Conservation (phyloP, 2,329 filamentous ascomycete species). For the Pyrenochaeta sp. region DNA sequence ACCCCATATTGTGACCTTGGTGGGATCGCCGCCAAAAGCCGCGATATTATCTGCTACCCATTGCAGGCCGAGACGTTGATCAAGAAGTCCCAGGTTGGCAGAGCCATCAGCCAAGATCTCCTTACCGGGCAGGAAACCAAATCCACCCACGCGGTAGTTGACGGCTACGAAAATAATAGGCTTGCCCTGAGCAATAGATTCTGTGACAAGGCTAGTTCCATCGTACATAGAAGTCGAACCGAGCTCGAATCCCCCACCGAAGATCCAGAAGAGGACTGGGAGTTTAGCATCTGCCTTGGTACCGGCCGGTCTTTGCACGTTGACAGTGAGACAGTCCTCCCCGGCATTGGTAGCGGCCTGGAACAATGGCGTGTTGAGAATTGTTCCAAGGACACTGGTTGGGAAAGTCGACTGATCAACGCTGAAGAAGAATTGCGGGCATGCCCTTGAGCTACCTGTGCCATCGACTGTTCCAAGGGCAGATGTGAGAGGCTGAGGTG, state of each 20-base stretch:
- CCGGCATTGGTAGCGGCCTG: conserved; percentile 47
- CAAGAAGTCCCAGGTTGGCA: conserved; percentile 74
- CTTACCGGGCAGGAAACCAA: conserved; percentile 75
- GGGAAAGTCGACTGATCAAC: conserved; percentile 51
- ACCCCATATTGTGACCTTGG: conserved; percentile 83
- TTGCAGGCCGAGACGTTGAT: conserved; percentile 75
- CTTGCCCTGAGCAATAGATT: conserved; percentile 61
- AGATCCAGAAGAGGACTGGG: conserved; percentile 61
- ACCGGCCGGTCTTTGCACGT: conserved; percentile 53
- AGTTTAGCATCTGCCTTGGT: conserved; percentile 50
- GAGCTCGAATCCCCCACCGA: conserved; percentile 53
- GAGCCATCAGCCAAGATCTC: conserved; percentile 73
- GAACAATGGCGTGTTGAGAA: conserved; percentile 52
- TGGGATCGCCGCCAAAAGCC: conserved; percentile 79
- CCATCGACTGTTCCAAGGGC: conserved; percentile 69
- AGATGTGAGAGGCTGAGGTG: conserved; percentile 68
- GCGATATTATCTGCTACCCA: conserved; percentile 83
- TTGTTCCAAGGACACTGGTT: conserved; percentile 45
- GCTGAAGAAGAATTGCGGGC: conserved; percentile 75
- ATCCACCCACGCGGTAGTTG: conserved; percentile 79
- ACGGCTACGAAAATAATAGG: conserved; percentile 78
- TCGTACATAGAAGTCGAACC: conserved; percentile 53
- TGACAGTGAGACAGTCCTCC: conserved; percentile 56
- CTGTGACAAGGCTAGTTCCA: conserved; percentile 49
- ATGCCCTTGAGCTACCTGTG: conserved; percentile 66